Base-by-base conservation (phyloP, 1,284 basidiomycete species). In the Takashimella tepidaria region DNA sequence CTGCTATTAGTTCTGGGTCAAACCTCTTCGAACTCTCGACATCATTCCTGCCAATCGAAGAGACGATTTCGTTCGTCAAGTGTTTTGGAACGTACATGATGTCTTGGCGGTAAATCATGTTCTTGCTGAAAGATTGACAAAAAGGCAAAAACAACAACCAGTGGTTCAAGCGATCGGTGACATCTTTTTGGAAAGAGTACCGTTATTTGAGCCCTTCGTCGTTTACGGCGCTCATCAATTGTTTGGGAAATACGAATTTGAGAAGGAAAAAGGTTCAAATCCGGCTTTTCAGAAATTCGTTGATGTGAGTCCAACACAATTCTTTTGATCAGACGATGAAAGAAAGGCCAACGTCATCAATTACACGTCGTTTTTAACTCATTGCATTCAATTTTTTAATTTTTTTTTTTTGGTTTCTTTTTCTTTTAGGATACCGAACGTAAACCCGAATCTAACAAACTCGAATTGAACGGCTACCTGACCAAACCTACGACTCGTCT, bases 181-280 rank as follows among this genome's bases (percentile, higher is more conserved):
- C 76, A 85, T 98, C 57, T 83, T 97, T 46, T 76, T 92, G 52
- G 95, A 98, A 49, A 79, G 84, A 37, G 89, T 95, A 1, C 90
- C 90, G 0, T 83, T 88, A 69, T 98, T 98, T 69, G 82, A 80
- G 19, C 92, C 92, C 2, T 98, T 98, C 67, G 92, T 98, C 50
- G 84, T 84, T 45, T 99, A 98, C 67, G 96, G 96, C 44, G 86
- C 92, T 6, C 93, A 98, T 73, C 96, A 98, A 73, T 79, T 98
- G 54, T 98, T 96, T 72, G 96, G 95, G 20, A 98, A 98, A 76
- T 97, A 92, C 73, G 92, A 97, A 77, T 98, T 98, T 72, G 96
- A 98, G 79, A 95, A 92, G 80, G 96, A 98, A 79, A 98, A 97
- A 80, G 84, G 82, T 49, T 81, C 85, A 48, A 98, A 99, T 77